Evolutionary conservation across 2,329 filamentous ascomycete species (phyloP), one percentile per base, ranked within the genome.

Genomic region (Colletotrichum sp.): DNA sequence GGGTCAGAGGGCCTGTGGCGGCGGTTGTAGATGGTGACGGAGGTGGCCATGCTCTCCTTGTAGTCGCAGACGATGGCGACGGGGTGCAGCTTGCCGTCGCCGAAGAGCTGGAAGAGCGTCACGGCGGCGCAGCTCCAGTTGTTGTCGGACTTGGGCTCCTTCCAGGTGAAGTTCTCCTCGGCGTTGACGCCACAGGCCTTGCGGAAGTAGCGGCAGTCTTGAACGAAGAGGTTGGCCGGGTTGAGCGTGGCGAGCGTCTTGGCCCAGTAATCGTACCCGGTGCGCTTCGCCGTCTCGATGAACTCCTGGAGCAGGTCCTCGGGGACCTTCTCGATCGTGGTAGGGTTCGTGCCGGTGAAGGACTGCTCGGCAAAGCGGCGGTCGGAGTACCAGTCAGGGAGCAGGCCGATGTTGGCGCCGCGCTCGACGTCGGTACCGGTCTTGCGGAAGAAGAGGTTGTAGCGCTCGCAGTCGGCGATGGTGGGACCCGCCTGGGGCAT

Each of bases 21-120:
- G 70, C 84, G 83, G 82, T 90, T 90, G 84, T 89, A 90, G 72
- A 90, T 85, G 57, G 85, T 86, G 62, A 90, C 84, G 0, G 88
- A 90, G 21, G 52, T 18, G 21, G 62, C 44, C 69, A 71, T 71
- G 44, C n/a, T 66, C 26, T 86, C 82, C 74, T 84, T 86, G 81
- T 87, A 89, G 79, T 90, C 88, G 67, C 88, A 81, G 6, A 86
- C 84, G 75, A 90, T 89, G 24, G 88, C 87, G 5, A 90, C 78
- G 1, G 88, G 88, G 76, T 89, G 87, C 8, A 90, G 82, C 72
- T 84, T 84, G 6, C 88, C 88, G 49, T 88, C 82, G 2, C 81
- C 78, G 70, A 85, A 81, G 5, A 90, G 82, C 59, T 87, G 82
- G 76, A 87, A 89, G 10, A 89, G 80, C 3, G 79, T 83, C 6